Evolutionary conservation across 2,329 filamentous ascomycete genomes (phyloP).

Genomic region (Pseudogymnoascus sp.): DNA sequence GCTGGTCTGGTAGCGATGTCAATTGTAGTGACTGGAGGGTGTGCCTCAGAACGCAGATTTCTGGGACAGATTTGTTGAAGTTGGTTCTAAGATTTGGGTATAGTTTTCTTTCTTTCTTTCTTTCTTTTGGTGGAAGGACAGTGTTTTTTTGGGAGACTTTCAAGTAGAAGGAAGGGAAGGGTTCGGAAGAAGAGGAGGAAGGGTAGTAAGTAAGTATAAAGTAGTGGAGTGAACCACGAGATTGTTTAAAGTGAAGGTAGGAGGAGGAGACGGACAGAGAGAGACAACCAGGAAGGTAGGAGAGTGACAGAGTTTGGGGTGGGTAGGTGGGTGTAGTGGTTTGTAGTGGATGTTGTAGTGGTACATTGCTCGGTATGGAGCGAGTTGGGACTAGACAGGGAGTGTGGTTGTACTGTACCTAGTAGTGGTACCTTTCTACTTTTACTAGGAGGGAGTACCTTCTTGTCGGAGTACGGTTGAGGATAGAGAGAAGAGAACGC

Average conservation of each 20-base stretch:
- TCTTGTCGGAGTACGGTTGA: neutral
- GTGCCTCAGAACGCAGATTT: neutral
- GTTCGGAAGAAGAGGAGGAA: neutral
- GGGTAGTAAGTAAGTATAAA: neutral
- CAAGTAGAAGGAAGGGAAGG: neutral
- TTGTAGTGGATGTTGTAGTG: neutral
- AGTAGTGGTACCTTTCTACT: neutral
- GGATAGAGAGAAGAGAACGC: neutral
- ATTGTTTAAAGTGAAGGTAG: neutral
- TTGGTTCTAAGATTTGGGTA: neutral
- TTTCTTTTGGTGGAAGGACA: neutral
- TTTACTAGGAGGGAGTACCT: neutral
- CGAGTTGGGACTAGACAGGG: neutral
- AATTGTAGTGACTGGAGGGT: neutral
- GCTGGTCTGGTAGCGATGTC: neutral
- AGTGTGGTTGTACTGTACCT: neutral
- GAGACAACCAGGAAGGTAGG: neutral
- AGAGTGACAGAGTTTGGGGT: neutral
- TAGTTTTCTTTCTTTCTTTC: neutral
- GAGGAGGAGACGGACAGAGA: neutral
- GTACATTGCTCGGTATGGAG: neutral
- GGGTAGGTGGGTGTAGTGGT: neutral
- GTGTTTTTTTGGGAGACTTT: neutral
- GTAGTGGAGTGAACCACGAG: neutral
- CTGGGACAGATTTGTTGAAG: too few relatives aligned